phyloP scores from a whole-genome alignment of 2,329 filamentous ascomycete species.

The Penicillium crustosum region DNA sequence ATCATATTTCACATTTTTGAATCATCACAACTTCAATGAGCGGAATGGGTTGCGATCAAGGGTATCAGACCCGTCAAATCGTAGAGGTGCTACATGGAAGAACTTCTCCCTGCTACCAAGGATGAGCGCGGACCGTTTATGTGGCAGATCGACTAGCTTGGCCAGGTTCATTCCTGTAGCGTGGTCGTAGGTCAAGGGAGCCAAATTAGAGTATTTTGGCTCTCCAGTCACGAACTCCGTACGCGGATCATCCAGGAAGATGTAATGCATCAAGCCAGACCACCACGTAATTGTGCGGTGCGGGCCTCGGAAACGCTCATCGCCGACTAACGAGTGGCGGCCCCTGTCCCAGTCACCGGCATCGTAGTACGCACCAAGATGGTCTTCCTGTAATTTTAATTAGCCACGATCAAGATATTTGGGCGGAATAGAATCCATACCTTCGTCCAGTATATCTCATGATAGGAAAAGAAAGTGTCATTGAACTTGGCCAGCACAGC shows the following conservation, averaged over 20 bases:
- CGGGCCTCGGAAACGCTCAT: slow-evolving; percentile 5
- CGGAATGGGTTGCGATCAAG: too few relatives aligned
- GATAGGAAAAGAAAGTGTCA: slow-evolving; percentile 69
- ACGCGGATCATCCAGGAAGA: slow-evolving; percentile 6
- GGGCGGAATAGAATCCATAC: slow-evolving; percentile 34
- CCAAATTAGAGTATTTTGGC: slow-evolving; percentile 9
- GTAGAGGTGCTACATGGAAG: not conserved
- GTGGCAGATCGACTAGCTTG: slow-evolving; percentile 4
- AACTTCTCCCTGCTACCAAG: slow-evolving; percentile 10
- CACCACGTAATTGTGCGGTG: slow-evolving; percentile 9
- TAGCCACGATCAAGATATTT: not conserved
- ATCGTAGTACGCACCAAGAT: slow-evolving; percentile 9
- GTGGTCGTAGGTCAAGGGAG: slow-evolving; percentile 7
- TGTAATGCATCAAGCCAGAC: slow-evolving; percentile 9
- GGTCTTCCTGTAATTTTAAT: slow-evolving; percentile 1
- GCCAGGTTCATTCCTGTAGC: slow-evolving; percentile 8
- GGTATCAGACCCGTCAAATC: too few relatives aligned
- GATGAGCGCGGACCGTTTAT: slow-evolving; percentile 8
- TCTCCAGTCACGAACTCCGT: slow-evolving; percentile 6
- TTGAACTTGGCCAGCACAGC: slow-evolving; percentile 70
- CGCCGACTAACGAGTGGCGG: slow-evolving; percentile 5
- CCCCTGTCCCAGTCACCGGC: slow-evolving; percentile 11
- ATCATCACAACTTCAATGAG: not conserved
- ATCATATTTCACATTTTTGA: not conserved
- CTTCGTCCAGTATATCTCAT: slow-evolving; percentile 76